Conservation (phyloP, 1,139 yeast genomes). For the Lodderomyces beijingensis region DNA sequence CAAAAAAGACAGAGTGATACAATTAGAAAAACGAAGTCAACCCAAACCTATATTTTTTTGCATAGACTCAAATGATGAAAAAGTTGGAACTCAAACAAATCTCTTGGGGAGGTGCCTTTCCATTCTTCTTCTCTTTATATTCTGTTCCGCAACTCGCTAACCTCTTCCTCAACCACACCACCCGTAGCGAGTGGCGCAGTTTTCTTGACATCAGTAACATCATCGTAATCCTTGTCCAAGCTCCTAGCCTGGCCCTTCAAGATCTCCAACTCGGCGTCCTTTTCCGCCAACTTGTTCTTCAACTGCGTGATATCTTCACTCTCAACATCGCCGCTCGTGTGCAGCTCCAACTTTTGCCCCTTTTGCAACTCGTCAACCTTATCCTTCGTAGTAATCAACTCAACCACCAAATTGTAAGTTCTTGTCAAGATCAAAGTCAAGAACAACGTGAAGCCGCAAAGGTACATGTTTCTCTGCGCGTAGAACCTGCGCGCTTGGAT, state of each 20-base stretch:
- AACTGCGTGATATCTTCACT: constrained; percentile 44
- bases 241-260: constrained; percentile 71
- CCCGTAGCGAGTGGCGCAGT: constrained; percentile 8
- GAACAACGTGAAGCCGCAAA: constrained; percentile 93
- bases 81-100: too few species aligned
- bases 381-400: constrained; percentile 58
- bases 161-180: constrained; percentile 1
- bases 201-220: constrained; percentile 10
- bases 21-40: not conserved
- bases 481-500: constrained; percentile 88
- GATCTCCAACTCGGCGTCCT: constrained; percentile 58
- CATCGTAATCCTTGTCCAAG: constrained; percentile 60
- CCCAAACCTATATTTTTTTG: too few species aligned
- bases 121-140: too few species aligned
- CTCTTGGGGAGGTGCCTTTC: too few species aligned
- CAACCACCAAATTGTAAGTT: constrained; percentile 80
- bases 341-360: constrained; percentile 48
- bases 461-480: constrained; percentile 94
- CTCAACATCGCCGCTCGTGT: constrained; percentile 15
- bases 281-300: constrained; percentile 51
- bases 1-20: not conserved
- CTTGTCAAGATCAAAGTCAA: constrained; percentile 80
- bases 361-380: constrained; percentile 49
- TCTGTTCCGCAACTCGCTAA: constrained; percentile 5
- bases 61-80: too few species aligned